These are phyloP conservation scores for Fusarium albosuccineum DNA, from an alignment of 2,329 filamentous ascomycete species.

Conservation along the genomic window DNA sequence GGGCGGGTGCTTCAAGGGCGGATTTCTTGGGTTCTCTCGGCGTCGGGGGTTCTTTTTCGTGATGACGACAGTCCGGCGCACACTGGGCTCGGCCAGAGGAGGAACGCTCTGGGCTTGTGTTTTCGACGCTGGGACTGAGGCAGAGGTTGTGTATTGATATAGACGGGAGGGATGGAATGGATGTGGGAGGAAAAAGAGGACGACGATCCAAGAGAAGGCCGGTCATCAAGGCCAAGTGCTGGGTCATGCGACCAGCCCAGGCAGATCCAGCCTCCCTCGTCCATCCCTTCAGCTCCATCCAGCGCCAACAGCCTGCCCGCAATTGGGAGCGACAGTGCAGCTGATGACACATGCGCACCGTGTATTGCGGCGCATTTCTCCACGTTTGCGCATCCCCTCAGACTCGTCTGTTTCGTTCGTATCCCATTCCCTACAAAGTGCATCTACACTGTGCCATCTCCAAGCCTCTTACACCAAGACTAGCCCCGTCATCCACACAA, in stretches of 20 bases:
- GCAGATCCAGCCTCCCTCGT: not conserved
- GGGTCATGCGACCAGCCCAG: constrained; percentile 37
- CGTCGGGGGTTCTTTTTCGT: not conserved
- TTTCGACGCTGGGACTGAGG: not conserved
- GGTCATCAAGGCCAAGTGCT: constrained; percentile 1
- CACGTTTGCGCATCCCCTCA: constrained; percentile 14
- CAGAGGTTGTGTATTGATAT: not conserved
- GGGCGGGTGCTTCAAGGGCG: constrained; percentile 3
- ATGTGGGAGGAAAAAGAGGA: constrained; percentile 4
- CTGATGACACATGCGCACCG: constrained; percentile 14
- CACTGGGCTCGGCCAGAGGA: constrained; percentile 29
- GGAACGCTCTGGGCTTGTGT: constrained; percentile 7
- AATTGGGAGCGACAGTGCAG: constrained; percentile 27
- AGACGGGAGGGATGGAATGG: not conserved
- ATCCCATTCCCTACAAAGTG: not conserved
- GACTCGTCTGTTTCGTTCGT: not conserved
- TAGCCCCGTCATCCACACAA: not conserved
- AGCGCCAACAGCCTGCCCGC: constrained; percentile 9
- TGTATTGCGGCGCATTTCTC: constrained; percentile 16
- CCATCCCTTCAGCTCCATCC: constrained; percentile 18
- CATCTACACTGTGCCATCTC: constrained; percentile 17
- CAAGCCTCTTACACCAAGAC: constrained; percentile 19
- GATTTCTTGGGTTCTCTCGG: not conserved
- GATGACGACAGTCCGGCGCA: constrained; percentile 39
- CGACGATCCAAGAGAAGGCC: not conserved